phyloP scores from a whole-genome alignment of 371 early-diverging fungal genomes.

The Apophysomyces trapeziformis region DNA sequence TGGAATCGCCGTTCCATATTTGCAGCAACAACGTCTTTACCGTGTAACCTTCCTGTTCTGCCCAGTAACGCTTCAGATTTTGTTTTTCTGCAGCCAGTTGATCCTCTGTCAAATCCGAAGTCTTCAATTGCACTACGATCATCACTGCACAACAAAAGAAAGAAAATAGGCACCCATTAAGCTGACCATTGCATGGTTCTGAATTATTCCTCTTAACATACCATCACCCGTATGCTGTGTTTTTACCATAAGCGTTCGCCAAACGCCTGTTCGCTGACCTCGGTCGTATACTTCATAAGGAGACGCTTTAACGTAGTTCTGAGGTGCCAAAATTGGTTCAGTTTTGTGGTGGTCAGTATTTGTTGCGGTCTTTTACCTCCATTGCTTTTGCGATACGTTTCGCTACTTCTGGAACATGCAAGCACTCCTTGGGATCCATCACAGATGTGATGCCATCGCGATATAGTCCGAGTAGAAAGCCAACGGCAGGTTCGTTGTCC shows the following conservation, averaged over 20 bases:
- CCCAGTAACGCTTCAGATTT: conserved; percentile 40
- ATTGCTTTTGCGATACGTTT: conserved; percentile 58
- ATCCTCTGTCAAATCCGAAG: conserved; percentile 45
- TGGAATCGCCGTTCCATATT: conserved; percentile 55
- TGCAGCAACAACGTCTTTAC: conserved; percentile 66
- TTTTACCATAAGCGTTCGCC: conserved; percentile 69
- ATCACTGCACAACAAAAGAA: conserved; percentile 41
- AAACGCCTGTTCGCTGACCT: conserved; percentile 64
- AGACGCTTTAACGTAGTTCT: conserved; percentile 54
- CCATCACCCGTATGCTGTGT: conserved; percentile 49
- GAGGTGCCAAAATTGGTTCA: not conserved
- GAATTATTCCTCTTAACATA: conserved; percentile 10
- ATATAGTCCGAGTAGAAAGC: conserved; percentile 75
- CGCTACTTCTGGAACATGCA: conserved; percentile 59
- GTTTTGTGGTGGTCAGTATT: not conserved
- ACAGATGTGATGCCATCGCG: conserved; percentile 66
- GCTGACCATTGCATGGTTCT: too few relatives aligned
- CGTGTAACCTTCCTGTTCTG: conserved; percentile 23
- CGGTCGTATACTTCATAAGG: conserved; percentile 64
- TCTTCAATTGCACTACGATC: conserved; percentile 67
- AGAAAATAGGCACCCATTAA: not conserved
- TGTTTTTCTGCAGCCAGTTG: conserved; percentile 46
- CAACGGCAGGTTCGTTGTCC: conserved; percentile 64
- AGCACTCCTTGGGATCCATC: conserved; percentile 50
- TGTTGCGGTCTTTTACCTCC: conserved; percentile 27